Evolutionary conservation across 306 rosid species (phyloP), one percentile per base, ranked within the genome.

Genomic region (Vachellia pachyceras): DNA sequence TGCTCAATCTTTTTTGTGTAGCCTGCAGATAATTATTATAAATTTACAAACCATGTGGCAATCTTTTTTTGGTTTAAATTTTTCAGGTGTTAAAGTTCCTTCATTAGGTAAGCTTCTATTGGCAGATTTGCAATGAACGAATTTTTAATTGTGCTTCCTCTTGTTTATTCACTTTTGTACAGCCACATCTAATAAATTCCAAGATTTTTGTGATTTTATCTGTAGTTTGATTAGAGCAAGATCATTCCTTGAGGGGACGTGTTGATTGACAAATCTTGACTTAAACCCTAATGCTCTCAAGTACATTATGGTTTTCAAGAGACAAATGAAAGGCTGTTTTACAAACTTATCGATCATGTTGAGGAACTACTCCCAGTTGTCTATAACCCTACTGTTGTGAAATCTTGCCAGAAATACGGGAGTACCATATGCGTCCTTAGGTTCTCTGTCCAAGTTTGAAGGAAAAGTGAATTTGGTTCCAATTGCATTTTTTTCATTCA

Each of bases 351-450:
- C 67, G 91, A 90, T n/a, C 88, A 96, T 68, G 97, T 96, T 47
- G 99, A 96, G 90, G 99, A 96, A 83, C 89, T 93, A 73, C 98
- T 96, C 41, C 99, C 99, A 25, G 80, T 96, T 72, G 98, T 96
- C 46, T 96, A 96, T 67, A 96, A 98, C 57, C 99, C 98, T 61
- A 96, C 98, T 14, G 99, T 96, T 9, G 99, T 98, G 70, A 98
- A 96, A 89, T 98, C 99, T 85, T 96, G 99, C 87, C 98, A 96
- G 90, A 92, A 96, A 83, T 96, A 96, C 60, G 99, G 99, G 49
- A 86, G 86, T 89, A 93, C 93, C 84, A 86, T 77, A 85, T 88
- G 89, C 94, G 86, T 5, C 98, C 99, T 15, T 97, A 96, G 86
- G 99, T 98, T 75, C 97, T 96, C 77, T 96, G 88, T 77, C 94